phyloP scores from a whole-genome alignment of 129 eudicot genomes.

The Erigeron canadensis region DNA sequence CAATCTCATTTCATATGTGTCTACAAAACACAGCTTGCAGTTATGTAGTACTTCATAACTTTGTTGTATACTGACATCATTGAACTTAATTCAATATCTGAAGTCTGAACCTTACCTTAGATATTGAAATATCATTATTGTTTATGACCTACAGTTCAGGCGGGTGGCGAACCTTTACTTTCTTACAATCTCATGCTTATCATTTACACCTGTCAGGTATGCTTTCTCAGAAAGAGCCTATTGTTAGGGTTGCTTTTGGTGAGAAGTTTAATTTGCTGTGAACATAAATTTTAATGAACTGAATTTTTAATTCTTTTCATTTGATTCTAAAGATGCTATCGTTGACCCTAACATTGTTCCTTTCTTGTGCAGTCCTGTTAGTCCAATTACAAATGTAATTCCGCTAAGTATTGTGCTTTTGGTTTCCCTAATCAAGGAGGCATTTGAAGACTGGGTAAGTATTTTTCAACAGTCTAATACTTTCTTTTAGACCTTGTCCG shows the following conservation, averaged over 20 bases:
- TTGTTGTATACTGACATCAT: neutral
- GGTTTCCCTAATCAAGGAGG: slow-evolving; percentile 90
- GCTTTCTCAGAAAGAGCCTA: slow-evolving; percentile 12
- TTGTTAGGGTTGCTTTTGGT: neutral
- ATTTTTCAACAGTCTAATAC: neutral
- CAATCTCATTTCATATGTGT: slow-evolving; percentile 10
- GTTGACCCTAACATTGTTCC: slow-evolving; percentile 24
- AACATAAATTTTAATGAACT: neutral
- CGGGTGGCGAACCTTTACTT: slow-evolving; percentile 98
- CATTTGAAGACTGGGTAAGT: slow-evolving; percentile 98
- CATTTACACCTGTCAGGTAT: slow-evolving; percentile 94
- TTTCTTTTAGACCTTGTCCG: neutral
- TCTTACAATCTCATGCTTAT: slow-evolving; percentile 86
- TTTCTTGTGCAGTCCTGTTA: slow-evolving; percentile 86
- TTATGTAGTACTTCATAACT: neutral
- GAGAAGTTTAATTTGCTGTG: neutral
- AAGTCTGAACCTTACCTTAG: slow-evolving; percentile 24
- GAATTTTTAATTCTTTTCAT: neutral
- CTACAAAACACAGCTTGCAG: neutral
- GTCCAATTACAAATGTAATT: slow-evolving; percentile 87
- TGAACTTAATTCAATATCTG: slow-evolving; percentile 12
- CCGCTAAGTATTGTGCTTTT: slow-evolving; percentile 87
- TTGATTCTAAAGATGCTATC: neutral
- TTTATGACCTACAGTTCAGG: slow-evolving; percentile 83
- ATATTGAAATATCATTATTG: slow-evolving; percentile 26